Percentiles rank a stretch among this genome's conserved stretches.
These are phyloP conservation scores for Maudiozyma humilis DNA, from an alignment of 1,139 yeast genomes.

Conservation along the genomic window DNA sequence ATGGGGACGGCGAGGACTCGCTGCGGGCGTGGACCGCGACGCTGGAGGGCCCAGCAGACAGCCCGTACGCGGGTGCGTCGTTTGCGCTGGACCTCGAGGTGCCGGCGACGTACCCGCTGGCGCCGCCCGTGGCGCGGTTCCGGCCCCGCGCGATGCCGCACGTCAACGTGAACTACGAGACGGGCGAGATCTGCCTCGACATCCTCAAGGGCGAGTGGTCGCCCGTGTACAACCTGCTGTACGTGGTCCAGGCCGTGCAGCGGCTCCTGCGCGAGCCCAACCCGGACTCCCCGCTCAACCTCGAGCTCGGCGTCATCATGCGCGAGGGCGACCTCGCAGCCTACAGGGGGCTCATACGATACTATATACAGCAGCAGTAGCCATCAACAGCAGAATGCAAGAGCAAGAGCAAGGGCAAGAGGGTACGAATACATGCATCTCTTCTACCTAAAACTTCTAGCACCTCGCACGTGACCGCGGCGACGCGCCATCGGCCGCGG, in stretches of 20 bases:
- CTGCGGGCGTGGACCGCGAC: slow-evolving; percentile 53
- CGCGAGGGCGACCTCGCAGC: slow-evolving; percentile 49
- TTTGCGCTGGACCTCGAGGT: slow-evolving; percentile 52
- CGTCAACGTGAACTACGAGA: slow-evolving; percentile 59
- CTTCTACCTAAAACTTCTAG: too few species aligned
- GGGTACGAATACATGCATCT: not conserved
- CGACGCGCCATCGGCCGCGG: not conserved
- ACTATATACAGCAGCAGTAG: slow-evolving; percentile 37
- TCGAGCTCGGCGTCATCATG: slow-evolving; percentile 75
- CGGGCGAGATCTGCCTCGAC: slow-evolving; percentile 83
- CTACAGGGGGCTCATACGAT: slow-evolving; percentile 55
- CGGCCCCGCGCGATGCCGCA: slow-evolving; percentile 49
- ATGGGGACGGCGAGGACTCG: slow-evolving; percentile 30
- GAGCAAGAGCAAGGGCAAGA: too few species aligned
- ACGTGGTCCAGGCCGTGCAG: slow-evolving; percentile 64
- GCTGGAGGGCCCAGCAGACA: slow-evolving; percentile 48
- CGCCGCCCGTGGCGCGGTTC: slow-evolving; percentile 61
- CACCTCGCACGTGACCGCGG: too few species aligned
- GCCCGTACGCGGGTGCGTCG: slow-evolving; percentile 47
- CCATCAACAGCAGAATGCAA: not conserved
- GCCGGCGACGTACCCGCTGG: slow-evolving; percentile 53
- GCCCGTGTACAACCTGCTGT: slow-evolving; percentile 77
- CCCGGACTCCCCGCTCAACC: slow-evolving; percentile 76
- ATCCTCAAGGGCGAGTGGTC: slow-evolving; percentile 68
- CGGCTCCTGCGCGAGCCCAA: slow-evolving; percentile 69